Evolutionary conservation across 192 early-diverging fungal species (phyloP).

Genomic region (Podila verticillata): DNA sequence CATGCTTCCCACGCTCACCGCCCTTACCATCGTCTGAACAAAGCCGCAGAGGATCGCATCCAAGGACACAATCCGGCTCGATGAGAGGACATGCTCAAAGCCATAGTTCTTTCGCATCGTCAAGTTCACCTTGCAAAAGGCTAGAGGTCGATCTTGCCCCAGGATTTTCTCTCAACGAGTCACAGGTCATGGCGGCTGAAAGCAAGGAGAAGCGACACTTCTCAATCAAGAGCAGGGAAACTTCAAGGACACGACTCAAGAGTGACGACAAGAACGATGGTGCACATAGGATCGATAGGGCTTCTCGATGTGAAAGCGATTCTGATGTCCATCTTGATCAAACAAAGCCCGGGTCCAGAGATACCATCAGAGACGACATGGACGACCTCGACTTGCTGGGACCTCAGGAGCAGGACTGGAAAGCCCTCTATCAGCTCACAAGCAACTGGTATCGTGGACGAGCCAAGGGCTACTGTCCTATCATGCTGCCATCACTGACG

Average conservation of each 20-base stretch:
- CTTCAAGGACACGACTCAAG: neutral
- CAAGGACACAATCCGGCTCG: neutral
- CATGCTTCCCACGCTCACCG: slow-evolving; percentile 9
- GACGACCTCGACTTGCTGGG: neutral
- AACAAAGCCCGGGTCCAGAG: neutral
- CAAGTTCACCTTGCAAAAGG: too few species aligned
- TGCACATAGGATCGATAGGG: neutral
- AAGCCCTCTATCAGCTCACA: slow-evolving; percentile 53
- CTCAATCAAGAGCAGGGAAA: neutral
- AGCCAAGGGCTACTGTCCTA: slow-evolving; percentile 47
- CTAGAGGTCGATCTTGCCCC: too few species aligned
- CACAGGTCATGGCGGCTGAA: neutral
- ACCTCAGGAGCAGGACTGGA: slow-evolving; percentile 43
- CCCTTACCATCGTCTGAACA: neutral
- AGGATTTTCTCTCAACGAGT: too few species aligned
- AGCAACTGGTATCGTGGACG: slow-evolving; percentile 57
- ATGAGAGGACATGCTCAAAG: neutral
- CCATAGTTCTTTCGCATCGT: too few species aligned
- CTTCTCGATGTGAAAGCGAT: neutral
- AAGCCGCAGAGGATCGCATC: neutral
- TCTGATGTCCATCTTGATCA: neutral
- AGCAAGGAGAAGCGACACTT: neutral
- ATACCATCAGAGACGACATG: neutral
- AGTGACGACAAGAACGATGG: neutral
- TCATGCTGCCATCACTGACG: slow-evolving; percentile 26